Base-by-base conservation (phyloP, 225 moss, liverwort and hornwort species). In the Sphagnum contortum region DNA sequence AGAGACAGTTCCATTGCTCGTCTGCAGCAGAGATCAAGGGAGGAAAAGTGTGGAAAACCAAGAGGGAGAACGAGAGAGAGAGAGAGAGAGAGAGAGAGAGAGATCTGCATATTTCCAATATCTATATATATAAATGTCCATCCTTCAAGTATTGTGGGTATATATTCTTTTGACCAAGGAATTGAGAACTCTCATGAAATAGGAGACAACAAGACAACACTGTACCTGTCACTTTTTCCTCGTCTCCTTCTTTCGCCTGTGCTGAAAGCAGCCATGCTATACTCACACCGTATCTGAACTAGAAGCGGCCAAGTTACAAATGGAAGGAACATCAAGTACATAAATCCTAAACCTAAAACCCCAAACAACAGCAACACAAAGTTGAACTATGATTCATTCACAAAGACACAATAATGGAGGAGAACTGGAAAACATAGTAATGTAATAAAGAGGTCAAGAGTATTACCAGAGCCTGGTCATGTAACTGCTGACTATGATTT, bases 251-350 rank as follows among this genome's bases (percentile, higher is more conserved):
- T 84, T 68, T 91, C 98, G 10, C 93, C 93, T 48, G 98, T 99
- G 69, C 93, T 99, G 68, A 99, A 99, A 63, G 93, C 58, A 75
- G 98, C 98, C 93, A 91, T 93, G 76, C 98, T 99, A 69, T 93
- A 99, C 68, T 99, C 98, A 74, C 98, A 99, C 56, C 87, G 85
- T 47, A 88, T 84, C 88, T 88, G 64, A 50, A 47, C 9, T 56
- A 29, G 29, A 29, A 29, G 29, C 29, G 29, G 29, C 29, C 29
- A 29, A 29, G 29, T 29, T 29, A 29, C 29, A 29, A 29, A 29
- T 29, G 29, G 29, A 29, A 29, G 29, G 29, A 29, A 29, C 29
- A 29, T 29, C 29, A 29, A 29, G 29, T 0, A 29, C 29, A 29
- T 29, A 29, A 29, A 29, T 29, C 29, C 29, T 29, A 29, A 29